Conservation (phyloP, 495 filamentous ascomycete species). For the Penicillium roqueforti region DNA sequence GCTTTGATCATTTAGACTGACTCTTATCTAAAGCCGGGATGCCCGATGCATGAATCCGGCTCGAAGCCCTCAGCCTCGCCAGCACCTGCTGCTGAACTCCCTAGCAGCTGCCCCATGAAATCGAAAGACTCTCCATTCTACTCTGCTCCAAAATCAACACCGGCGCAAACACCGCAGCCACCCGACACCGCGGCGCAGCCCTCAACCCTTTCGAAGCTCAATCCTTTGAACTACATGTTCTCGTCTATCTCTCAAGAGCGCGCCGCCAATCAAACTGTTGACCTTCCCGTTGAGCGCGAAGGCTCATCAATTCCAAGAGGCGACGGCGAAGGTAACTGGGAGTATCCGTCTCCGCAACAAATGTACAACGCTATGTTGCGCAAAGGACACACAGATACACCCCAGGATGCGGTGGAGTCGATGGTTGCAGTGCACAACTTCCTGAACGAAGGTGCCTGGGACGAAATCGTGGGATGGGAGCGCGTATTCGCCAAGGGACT, state of each 20-base stretch:
- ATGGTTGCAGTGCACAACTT: slow-evolving; percentile 99
- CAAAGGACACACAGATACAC: slow-evolving; percentile 93
- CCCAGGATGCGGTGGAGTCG: slow-evolving; percentile 85
- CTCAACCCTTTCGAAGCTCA: slow-evolving; percentile 66
- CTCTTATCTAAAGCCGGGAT: slow-evolving; percentile 61
- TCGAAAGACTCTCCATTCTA: slow-evolving; percentile 43
- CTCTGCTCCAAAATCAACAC: slow-evolving; percentile 27
- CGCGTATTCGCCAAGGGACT: slow-evolving; percentile 72
- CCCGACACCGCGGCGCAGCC: slow-evolving; percentile 26
- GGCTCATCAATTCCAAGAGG: slow-evolving; percentile 82
- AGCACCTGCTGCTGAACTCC: slow-evolving; percentile 36
- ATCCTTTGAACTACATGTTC: slow-evolving; percentile 98
- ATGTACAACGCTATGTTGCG: slow-evolving; percentile 98
- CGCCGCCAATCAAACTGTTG: slow-evolving; percentile 64
- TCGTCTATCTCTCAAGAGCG: slow-evolving; percentile 72
- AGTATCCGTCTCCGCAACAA: slow-evolving; percentile 96
- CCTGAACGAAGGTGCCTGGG: slow-evolving; percentile 95
- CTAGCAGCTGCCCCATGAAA: slow-evolving; percentile 53
- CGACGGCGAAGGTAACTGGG: slow-evolving; percentile 73
- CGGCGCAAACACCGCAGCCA: slow-evolving; percentile 16
- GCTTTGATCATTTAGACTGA: slow-evolving; percentile 25
- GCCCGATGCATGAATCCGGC: slow-evolving; percentile 79
- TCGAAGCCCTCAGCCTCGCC: slow-evolving; percentile 39
- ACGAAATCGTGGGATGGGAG: slow-evolving; percentile 91
- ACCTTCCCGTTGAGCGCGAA: slow-evolving; percentile 73